These are phyloP conservation scores for Conticribra guillardii DNA, from an alignment of 108 stramenopile species.

Conservation along the genomic window DNA sequence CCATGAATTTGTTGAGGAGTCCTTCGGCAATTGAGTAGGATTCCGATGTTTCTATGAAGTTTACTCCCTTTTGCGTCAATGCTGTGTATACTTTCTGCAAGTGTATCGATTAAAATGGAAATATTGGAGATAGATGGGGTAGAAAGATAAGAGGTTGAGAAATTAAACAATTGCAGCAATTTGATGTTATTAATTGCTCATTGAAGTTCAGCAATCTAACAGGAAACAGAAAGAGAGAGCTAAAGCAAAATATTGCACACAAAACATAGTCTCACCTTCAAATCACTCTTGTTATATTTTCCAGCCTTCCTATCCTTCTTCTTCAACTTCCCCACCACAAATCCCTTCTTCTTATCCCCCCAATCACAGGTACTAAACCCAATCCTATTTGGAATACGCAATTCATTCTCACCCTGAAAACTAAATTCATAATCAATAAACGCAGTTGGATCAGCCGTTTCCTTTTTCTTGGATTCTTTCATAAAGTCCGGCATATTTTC, in stretches of 20 bases:
- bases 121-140: too few species aligned
- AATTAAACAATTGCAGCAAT: not conserved
- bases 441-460: conserved; percentile 18
- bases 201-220: not conserved
- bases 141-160: not conserved
- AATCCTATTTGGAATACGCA: conserved; percentile 88
- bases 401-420: conserved; percentile 82
- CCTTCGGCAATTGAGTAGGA: conserved; percentile 56
- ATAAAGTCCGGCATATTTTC: too few species aligned
- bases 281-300: conserved; percentile 69
- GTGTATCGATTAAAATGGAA: too few species aligned
- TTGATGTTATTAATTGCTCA: too few species aligned
- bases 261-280: conserved; percentile 49
- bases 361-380: conserved; percentile 73
- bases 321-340: conserved; percentile 71
- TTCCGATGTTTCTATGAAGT: conserved; percentile 79
- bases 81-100: conserved; percentile 66
- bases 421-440: conserved; percentile 71
- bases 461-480: too few species aligned
- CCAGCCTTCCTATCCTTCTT: conserved; percentile 72
- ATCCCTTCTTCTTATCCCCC: conserved; percentile 69
- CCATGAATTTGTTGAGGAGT: conserved; percentile 57
- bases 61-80: conserved; percentile 64
- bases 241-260: not conserved
- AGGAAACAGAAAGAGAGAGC: conserved; percentile 4